These are phyloP conservation scores for Lentinus brumalis DNA, from an alignment of 768 basidiomycete genomes.

Conservation along the genomic window DNA sequence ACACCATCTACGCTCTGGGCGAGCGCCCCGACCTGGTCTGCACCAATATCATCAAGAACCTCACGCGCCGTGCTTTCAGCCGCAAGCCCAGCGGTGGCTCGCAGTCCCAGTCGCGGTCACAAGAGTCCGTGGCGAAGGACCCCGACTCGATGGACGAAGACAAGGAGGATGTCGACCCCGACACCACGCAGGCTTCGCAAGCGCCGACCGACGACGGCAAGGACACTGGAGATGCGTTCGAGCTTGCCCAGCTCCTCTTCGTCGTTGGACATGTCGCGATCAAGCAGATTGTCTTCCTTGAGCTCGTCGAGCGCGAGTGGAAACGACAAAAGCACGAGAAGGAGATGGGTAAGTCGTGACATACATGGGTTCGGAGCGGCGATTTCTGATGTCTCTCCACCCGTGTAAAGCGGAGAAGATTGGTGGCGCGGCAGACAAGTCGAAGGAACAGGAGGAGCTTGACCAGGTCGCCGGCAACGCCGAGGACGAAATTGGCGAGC, in stretches of 20 bases:
- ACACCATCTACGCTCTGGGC: slow-evolving; percentile 92
- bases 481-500: slow-evolving; percentile 97
- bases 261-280: slow-evolving; percentile 96
- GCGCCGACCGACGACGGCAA: slow-evolving; percentile 30
- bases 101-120: slow-evolving; percentile 26
- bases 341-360: slow-evolving; percentile 58
- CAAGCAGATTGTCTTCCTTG: slow-evolving; percentile 96
- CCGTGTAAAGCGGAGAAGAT: slow-evolving; percentile 58
- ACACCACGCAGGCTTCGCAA: slow-evolving; percentile 6
- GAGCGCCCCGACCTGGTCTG: slow-evolving; percentile 91
- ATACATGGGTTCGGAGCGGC: neutral
- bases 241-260: slow-evolving; percentile 91
- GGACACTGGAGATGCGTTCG: slow-evolving; percentile 80
- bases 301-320: slow-evolving; percentile 93
- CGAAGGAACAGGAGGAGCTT: slow-evolving; percentile 78
- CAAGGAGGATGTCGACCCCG: slow-evolving; percentile 24
- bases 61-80: slow-evolving; percentile 73
- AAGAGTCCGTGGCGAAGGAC: slow-evolving; percentile 36
- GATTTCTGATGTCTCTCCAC: neutral
- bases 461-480: slow-evolving; percentile 98
- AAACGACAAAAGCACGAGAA: slow-evolving; percentile 95
- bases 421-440: slow-evolving; percentile 38
- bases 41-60: slow-evolving; percentile 75
- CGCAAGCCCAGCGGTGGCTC: slow-evolving; percentile 7
- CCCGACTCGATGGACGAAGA: slow-evolving; percentile 62